These are phyloP conservation scores for Corylus americana DNA, from an alignment of 306 rosid genomes.

Conservation along the genomic window DNA sequence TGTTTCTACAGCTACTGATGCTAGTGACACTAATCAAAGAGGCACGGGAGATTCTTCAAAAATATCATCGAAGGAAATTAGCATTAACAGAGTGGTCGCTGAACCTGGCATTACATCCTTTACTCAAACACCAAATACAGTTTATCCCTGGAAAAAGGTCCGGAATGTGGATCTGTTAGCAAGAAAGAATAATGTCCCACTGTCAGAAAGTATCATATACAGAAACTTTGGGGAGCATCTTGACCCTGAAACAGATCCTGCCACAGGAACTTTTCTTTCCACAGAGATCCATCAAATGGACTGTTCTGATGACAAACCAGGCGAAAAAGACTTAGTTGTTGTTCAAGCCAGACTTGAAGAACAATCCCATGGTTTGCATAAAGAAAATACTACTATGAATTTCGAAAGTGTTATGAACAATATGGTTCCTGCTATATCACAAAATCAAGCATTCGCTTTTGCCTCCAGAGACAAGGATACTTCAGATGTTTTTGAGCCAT, in stretches of 20 bases:
- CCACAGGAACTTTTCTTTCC: slow-evolving; percentile 32
- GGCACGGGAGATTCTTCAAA: slow-evolving; percentile 32
- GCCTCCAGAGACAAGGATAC: slow-evolving; percentile 19
- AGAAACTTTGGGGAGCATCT: slow-evolving; percentile 35
- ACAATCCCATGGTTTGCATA: slow-evolving; percentile 7
- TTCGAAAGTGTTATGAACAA: slow-evolving; percentile 18
- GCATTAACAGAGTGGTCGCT: slow-evolving; percentile 29
- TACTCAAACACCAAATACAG: slow-evolving; percentile 40
- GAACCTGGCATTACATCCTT: slow-evolving; percentile 33
- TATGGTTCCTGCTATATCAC: slow-evolving; percentile 22
- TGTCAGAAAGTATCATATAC: slow-evolving; percentile 34
- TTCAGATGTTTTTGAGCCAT: slow-evolving; percentile 14
- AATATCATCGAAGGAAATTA: slow-evolving; percentile 36
- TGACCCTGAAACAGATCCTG: slow-evolving; percentile 34
- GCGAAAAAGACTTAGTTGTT: slow-evolving; percentile 27
- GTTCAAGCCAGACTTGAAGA: slow-evolving; percentile 28
- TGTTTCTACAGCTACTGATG: slow-evolving; percentile 33
- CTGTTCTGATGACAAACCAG: slow-evolving; percentile 35
- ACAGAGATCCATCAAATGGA: slow-evolving; percentile 35
- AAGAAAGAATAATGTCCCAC: slow-evolving; percentile 27
- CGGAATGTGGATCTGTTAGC: slow-evolving; percentile 27
- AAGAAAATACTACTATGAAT: slow-evolving; percentile 15
- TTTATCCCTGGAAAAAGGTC: slow-evolving; percentile 59
- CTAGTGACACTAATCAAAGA: slow-evolving; percentile 29
- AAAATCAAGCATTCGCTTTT: slow-evolving; percentile 24